Evolutionary conservation across 179 eudicot genomes (phyloP), one percentile per base, ranked within the genome.

Genomic region (Actinidia chinensis): DNA sequence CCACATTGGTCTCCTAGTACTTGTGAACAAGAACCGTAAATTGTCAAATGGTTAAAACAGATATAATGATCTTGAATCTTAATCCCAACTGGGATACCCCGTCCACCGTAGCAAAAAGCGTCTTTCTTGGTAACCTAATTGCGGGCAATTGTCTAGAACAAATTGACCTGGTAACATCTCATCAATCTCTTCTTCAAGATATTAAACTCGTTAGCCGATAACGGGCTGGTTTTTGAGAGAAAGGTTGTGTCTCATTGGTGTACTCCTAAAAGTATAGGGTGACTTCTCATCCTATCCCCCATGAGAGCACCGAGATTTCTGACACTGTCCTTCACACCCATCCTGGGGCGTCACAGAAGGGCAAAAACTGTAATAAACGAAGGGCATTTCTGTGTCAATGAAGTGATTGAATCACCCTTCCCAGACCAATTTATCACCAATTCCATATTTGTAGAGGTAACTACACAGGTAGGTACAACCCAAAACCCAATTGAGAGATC

Each of bases 281-380:
- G 92, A 89, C 58, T 87, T 89, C 86, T 89, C 92, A 33, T 89
- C 82, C 92, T 72, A 80, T 89, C 92, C 20, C 92, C 92, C 92
- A 89, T 86, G 42, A 89, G 70, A 89, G 85, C 84, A 18, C 92
- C 92, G 11, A 89, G 90, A 74, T 89, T 89, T 54, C 87, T 90
- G 52, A 89, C 90, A 79, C 90, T 89, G 67, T 89, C 90, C 81
- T 89, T 89, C 7, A 89, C 87, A 59, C 90, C 92, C 33, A n/a
- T 83, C 92, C 48, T 60, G 72, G 8, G 92, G 92, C 82, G n/a
- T 78, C 60, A 78, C 92, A 89, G 68, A 83, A 87, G 73, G 92
- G 92, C 59, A 89, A n/a, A n/a, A 82, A 61, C 90, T 89, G 52
- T 89, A 89, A 74, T 89, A 89, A 78, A 89, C 81, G 67, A 76